These are phyloP conservation scores for Alliaria petiolata DNA, from an alignment of 345 rosid species.

Conservation along the genomic window DNA sequence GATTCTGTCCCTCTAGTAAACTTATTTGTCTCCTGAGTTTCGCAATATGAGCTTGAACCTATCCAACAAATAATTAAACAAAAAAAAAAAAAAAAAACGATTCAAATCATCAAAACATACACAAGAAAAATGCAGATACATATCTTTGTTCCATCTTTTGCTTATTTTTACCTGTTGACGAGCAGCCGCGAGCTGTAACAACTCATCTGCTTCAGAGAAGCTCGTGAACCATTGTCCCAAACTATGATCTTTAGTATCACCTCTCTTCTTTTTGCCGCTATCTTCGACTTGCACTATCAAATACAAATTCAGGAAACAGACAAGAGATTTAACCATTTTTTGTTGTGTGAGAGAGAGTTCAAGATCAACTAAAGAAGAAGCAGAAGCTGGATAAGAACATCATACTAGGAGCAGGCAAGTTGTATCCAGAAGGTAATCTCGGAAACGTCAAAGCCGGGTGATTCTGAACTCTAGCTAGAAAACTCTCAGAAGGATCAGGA, in stretches of 20 bases:
- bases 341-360: not conserved
- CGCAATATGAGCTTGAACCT: constrained; percentile 78
- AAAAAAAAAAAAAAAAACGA: not conserved
- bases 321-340: too few species aligned
- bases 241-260: constrained; percentile 63
- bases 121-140: not conserved
- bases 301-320: too few species aligned
- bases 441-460: constrained; percentile 65
- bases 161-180: constrained; percentile 55
- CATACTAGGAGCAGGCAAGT: constrained; percentile 56
- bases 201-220: constrained; percentile 76
- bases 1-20: constrained; percentile 65
- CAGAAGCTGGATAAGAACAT: constrained; percentile 1
- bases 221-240: constrained; percentile 52
- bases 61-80: constrained; percentile 8
- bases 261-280: constrained; percentile 43
- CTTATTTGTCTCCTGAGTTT: constrained; percentile 62
- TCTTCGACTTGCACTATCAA: constrained; percentile 40
- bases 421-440: constrained; percentile 53
- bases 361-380: not conserved
- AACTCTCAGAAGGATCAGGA: constrained; percentile 58
- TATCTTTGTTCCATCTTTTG: not conserved
- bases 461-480: constrained; percentile 60
- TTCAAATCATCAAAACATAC: constrained; percentile 7
- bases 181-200: constrained; percentile 63